Base-by-base conservation (phyloP, 2,329 filamentous ascomycete species). In the Neopestalotiopsis rosae region DNA sequence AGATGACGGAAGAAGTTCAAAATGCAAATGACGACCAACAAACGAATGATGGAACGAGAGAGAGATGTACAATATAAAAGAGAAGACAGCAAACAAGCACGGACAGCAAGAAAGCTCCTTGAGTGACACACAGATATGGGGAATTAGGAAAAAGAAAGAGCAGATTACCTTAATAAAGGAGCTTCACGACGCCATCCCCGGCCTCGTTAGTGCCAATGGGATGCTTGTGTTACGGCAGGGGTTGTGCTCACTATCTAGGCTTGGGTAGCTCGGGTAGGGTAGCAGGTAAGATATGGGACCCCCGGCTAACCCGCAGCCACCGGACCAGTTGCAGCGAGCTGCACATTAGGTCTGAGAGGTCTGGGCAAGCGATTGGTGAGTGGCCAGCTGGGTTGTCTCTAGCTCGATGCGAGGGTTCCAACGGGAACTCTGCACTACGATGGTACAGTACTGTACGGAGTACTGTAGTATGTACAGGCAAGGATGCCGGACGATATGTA, bases 191-290 rank as follows among this genome's bases (percentile, higher is more conserved):
- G 66, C 66, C 59, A 67, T 67, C 57, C 45, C 66, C 59, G 57
- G 59, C 66, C 28, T 62, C 66, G 28, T 49, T 67, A 67, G 66
- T 57, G 66, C 66, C 65, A 59, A 14, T 61, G 28, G 65, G 59
- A n/a, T 52, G 17, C 45, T 61, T 40, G 59, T 59, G 52, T 24
- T 42, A 12, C 40, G 20, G 56, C 52, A 67, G 65, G 56, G 52
- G 32, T 42, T 24, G n/a, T 38, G 34, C 10, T 52, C n/a, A 24
- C 45, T 52, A 24, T 38, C 57, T 38, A 52, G 45, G 45, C 45
- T 52, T 52, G 45, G 34, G 34, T 28, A 28, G 42, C 42, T 49
- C n/a, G 14, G 42, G 42, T 49, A 49, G 42, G 42, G 40, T n/a
- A 49, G 45, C 45, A 52, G 45, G 45, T 52, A 20, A 52, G 14